A percentile compares a stretch with the other conserved stretches of the same genome.
Evolutionary conservation across 2,329 filamentous ascomycete species (phyloP).

Genomic region (Aspergillus arachidicola): DNA sequence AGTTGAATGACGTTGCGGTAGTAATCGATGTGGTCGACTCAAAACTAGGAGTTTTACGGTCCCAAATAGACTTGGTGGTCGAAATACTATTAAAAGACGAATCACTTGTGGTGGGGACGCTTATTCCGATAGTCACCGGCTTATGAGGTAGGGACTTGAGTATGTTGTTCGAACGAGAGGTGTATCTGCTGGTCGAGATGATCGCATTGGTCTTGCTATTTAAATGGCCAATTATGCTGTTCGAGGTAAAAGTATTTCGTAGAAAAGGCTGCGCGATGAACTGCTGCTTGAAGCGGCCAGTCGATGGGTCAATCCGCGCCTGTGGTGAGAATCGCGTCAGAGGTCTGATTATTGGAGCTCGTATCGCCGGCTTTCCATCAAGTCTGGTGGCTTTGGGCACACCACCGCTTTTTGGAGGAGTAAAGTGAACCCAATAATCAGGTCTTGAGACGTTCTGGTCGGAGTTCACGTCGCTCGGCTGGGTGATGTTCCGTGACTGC

Average conservation of each 20-base stretch:
- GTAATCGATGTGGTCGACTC: slow-evolving; percentile 14
- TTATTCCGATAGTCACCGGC: background rate
- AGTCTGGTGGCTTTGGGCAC: background rate
- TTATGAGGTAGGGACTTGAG: background rate
- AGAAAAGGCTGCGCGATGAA: background rate
- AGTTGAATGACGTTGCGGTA: slow-evolving; percentile 4
- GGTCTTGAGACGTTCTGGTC: background rate
- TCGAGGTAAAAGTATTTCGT: background rate
- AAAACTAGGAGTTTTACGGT: slow-evolving; percentile 11
- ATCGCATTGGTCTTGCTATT: background rate
- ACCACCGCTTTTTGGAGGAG: background rate
- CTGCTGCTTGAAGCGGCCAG: background rate
- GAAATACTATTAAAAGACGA: slow-evolving; percentile 15
- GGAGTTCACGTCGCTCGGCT: background rate
- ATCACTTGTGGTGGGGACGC: slow-evolving; percentile 10
- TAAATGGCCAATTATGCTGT: background rate
- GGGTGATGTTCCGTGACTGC: background rate
- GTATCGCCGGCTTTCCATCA: background rate
- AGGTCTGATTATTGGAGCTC: slow-evolving; percentile 11
- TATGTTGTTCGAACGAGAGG: background rate
- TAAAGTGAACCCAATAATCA: background rate
- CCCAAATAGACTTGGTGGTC: slow-evolving; percentile 11
- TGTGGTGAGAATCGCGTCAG: slow-evolving; percentile 16
- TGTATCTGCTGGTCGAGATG: background rate
- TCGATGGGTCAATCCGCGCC: background rate